Conservation (phyloP, 768 basidiomycete species). For the Piloderma croceum region DNA sequence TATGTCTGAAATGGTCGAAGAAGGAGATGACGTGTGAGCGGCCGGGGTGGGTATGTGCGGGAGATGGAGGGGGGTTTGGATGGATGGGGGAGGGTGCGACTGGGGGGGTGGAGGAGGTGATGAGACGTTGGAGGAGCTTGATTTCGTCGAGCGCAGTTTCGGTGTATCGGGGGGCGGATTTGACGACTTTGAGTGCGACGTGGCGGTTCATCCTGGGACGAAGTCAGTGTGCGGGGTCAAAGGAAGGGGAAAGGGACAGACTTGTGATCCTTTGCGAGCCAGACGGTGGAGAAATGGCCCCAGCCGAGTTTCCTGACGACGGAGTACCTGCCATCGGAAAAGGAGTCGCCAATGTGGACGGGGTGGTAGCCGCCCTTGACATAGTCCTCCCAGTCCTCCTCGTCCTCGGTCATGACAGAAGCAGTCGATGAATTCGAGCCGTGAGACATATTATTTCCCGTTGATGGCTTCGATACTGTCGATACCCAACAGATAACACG, state of each 20-base stretch:
- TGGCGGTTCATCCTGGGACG: slow-evolving; percentile 79
- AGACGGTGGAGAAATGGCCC: slow-evolving; percentile 56
- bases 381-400: slow-evolving; percentile 66
- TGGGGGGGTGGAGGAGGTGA: slow-evolving; percentile 69
- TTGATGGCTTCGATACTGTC: too few species aligned
- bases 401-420: slow-evolving; percentile 56
- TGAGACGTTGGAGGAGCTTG: slow-evolving; percentile 92
- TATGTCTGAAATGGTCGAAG: slow-evolving; percentile 95
- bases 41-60: slow-evolving; percentile 75
- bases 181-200: slow-evolving; percentile 98
- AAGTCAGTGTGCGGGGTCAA: slow-evolving; percentile 7
- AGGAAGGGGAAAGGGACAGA: slow-evolving; percentile 31
- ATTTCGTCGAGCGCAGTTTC: slow-evolving; percentile 99
- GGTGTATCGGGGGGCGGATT: slow-evolving; percentile 93
- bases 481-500: too few species aligned
- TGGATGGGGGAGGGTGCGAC: slow-evolving; percentile 41
- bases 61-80: slow-evolving; percentile 46
- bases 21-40: slow-evolving; percentile 94
- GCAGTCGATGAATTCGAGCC: slow-evolving; percentile 43
- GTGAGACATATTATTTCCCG: slow-evolving; percentile 38
- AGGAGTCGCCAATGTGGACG: slow-evolving; percentile 37
- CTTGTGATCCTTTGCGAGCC: slow-evolving; percentile 83
- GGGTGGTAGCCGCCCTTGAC: slow-evolving; percentile 34
- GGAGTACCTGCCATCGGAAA: slow-evolving; percentile 40
- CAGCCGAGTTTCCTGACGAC: slow-evolving; percentile 54